Conservation (phyloP, 495 filamentous ascomycete species). For the Ramalina intermedia region DNA sequence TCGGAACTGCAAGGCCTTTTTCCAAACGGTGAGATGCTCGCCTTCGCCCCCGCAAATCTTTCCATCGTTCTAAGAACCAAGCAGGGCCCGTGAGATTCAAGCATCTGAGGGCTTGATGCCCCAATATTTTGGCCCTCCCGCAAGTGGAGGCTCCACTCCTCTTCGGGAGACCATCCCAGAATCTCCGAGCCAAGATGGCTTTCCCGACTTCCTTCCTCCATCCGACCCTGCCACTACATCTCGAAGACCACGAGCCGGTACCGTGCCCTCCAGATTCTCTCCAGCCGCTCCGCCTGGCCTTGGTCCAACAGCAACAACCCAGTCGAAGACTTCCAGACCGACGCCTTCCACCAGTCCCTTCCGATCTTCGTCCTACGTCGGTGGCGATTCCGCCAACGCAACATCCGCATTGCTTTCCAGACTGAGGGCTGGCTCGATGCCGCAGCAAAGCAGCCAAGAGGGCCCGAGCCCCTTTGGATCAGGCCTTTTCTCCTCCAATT, state of each 20-base stretch:
- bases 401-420: conserved; percentile 50
- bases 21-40: conserved; percentile 67
- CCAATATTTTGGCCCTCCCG: conserved; percentile 88
- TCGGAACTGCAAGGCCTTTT: conserved; percentile 44
- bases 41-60: background rate
- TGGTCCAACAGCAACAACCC: conserved; percentile 46
- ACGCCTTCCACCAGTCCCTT: conserved; percentile 89
- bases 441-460: conserved; percentile 57
- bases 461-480: conserved; percentile 67
- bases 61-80: background rate
- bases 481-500: conserved; percentile 77
- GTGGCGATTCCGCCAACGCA: conserved; percentile 38
- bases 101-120: conserved; percentile 83
- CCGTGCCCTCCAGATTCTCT: conserved; percentile 87
- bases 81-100: conserved; percentile 87
- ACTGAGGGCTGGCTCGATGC: conserved; percentile 88
- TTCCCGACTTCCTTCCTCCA: conserved; percentile 73
- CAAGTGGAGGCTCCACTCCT: conserved; percentile 89
- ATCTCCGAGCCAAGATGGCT: conserved; percentile 86
- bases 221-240: conserved; percentile 42
- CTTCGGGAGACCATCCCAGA: conserved; percentile 95
- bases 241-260: conserved; percentile 76
- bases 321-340: conserved; percentile 71
- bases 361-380: conserved; percentile 56
- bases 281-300: conserved; percentile 39